Percentiles rank a stretch among this genome's conserved stretches.
phyloP scores from a whole-genome alignment of 1,284 basidiomycete species.

The Pyrrhoderma noxium region DNA sequence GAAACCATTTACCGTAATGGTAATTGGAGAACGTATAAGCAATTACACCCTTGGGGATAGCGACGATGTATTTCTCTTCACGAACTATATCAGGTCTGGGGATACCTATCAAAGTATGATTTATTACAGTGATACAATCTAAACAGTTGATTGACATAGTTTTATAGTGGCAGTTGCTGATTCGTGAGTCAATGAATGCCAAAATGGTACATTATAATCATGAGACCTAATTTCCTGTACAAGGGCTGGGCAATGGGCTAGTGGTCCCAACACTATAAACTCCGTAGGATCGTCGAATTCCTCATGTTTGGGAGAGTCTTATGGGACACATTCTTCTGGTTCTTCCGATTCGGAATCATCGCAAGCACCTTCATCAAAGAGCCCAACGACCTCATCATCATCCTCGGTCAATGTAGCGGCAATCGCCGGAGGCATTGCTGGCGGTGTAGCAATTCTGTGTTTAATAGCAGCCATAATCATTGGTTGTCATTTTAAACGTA shows the following conservation, averaged over 20 bases:
- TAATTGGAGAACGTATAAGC: neutral
- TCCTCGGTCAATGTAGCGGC: slow-evolving; percentile 6
- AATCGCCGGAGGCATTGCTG: slow-evolving; percentile 9
- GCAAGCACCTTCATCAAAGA: neutral
- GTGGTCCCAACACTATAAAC: slow-evolving; percentile 8
- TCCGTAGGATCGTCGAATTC: slow-evolving; percentile 12
- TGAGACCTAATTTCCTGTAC: too few relatives aligned
- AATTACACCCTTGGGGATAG: slow-evolving; percentile 12
- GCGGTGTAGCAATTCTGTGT: neutral
- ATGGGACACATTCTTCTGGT: slow-evolving; percentile 3
- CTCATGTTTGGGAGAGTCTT: slow-evolving; percentile 11
- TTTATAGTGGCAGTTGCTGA: slow-evolving; percentile 11
- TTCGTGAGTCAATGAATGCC: neutral
- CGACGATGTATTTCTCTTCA: slow-evolving; percentile 12
- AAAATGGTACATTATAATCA: too few relatives aligned
- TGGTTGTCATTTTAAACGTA: slow-evolving; percentile 4
- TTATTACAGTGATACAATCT: neutral
- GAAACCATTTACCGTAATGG: slow-evolving; percentile 11
- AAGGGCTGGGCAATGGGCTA: slow-evolving; percentile 13
- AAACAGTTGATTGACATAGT: neutral
- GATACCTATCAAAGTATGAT: slow-evolving; percentile 7
- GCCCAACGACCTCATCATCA: neutral
- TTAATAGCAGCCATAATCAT: neutral
- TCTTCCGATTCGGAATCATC: slow-evolving; percentile 1
- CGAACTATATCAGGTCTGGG: slow-evolving; percentile 8